Evolutionary conservation across 2,329 filamentous ascomycete genomes (phyloP), one percentile per base, ranked within the genome.

Genomic region (Drechmeria coniospora): DNA sequence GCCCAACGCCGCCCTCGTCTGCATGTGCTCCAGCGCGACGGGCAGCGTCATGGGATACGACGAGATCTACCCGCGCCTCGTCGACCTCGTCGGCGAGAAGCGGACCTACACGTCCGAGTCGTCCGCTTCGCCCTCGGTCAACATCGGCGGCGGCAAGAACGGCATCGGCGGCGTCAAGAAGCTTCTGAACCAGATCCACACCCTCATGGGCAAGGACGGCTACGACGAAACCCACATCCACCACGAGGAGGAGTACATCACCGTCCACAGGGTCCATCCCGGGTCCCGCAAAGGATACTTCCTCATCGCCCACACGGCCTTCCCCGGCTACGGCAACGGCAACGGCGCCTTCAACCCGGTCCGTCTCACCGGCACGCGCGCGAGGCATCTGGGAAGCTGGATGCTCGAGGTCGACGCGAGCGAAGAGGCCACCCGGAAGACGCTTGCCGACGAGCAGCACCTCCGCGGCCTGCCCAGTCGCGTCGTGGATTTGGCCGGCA

Each of bases 1-100:
- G 8, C 81, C 92, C 6, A 95, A 92, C 45, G 86, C 87, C 27
- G 90, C 90, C 5, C 65, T 98, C 4, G 87, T 95, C 21, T 79
- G 77, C 46, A 94, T 98, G 86, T 98, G 92, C 51, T 75, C 84
- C 15, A 93, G 83, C 42, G 83, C 87, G 2, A 86, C 79, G 6
- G 90, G 90, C 24, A 95, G 90, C 47, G 90, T 95, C 26, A 93
- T 95, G 74, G 90, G 90, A 2, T 95, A 93, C 44, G 90, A 98
- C 46, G 90, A 98, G 51, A 74, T 95, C 34, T 98, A 95, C 42
- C 90, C 90, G 1, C 76, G 79, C 41, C 65, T 94, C 30, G 73
- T 98, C n/a, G 84, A 98, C 43, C 67, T 98, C 11, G 90, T 98
- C 11, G 73, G 82, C 29, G 90, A 98, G 53, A 92, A 70, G 15